Percentiles rank a stretch among this genome's conserved stretches.
Conservation (phyloP, 257 asterid genomes). For the Solanum pimpinellifolium region DNA sequence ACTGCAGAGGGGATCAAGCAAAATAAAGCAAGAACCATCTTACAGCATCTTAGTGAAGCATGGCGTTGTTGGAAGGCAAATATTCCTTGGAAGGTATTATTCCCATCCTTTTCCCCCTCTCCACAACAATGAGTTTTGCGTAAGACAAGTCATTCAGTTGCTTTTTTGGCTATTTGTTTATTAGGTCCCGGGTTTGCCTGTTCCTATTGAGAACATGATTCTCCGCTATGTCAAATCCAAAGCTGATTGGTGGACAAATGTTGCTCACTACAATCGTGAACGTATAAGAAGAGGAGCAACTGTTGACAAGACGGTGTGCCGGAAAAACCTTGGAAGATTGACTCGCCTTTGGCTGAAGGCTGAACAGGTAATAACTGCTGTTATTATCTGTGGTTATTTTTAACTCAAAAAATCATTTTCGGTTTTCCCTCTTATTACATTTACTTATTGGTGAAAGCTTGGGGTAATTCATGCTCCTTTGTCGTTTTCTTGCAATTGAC, state of each 20-base stretch:
- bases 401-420: not conserved
- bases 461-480: not conserved
- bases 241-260: slow-evolving; percentile 99
- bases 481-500: slow-evolving; percentile 2
- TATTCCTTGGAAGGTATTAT: slow-evolving; percentile 89
- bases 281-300: slow-evolving; percentile 99
- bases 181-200: slow-evolving; percentile 94
- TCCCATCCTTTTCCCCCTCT: not conserved
- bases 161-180: not conserved
- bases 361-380: slow-evolving; percentile 50
- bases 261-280: slow-evolving; percentile 95
- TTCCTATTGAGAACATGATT: slow-evolving; percentile 98
- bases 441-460: not conserved
- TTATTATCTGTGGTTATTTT: not conserved
- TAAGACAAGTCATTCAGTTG: not conserved
- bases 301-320: slow-evolving; percentile 98
- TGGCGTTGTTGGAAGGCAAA: slow-evolving; percentile 99
- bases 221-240: slow-evolving; percentile 97
- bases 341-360: slow-evolving; percentile 99
- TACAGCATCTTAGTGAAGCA: slow-evolving; percentile 98
- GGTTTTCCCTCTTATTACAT: not conserved
- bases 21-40: slow-evolving; percentile 90
- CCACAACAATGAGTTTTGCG: not conserved
- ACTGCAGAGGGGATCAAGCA: slow-evolving; percentile 91
- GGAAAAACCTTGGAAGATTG: slow-evolving; percentile 97